Base-by-base conservation (phyloP, 345 rosid species). In the Salix caprea region DNA sequence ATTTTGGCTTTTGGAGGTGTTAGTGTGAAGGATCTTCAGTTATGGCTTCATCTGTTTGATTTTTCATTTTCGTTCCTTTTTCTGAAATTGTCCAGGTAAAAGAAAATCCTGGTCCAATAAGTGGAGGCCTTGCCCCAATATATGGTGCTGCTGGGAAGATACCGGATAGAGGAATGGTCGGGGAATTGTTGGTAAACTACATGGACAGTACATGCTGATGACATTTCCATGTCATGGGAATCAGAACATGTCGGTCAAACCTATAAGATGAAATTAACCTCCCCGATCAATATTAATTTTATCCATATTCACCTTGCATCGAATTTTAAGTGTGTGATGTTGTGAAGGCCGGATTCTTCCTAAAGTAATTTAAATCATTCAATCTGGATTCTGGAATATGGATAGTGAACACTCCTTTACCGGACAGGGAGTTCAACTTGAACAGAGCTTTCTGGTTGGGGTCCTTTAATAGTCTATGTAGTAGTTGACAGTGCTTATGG, bases 91-190 rank as follows among this genome's bases (percentile, higher is more conserved):
- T 68, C 78, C 87, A 93, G 97, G 97, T 92, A 69, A 93, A 91
- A 81, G 81, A 71, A 74, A 93, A 90, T 76, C 99, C 97, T 6
- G 98, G 98, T 69, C 97, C 97, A 5, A 79, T 90, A 71, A 90
- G 48, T 2, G 99, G 97, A 65, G 97, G 99, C 60, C 74, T 91
- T 26, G 98, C 98, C 56, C 94, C 98, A 68, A 89, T 93, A 72
- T 96, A 96, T 68, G 99, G 98, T 71, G 99, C 99, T 19, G 97
- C 95, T 2, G 97, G 95, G 82, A 91, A 73, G 76, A 92, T 93
- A 88, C 94, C 95, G 0, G 97, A 93, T 73, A 82, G 97, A 82
- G 91, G 91, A 36, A 92, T 87, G 95, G 97, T 91, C n/a, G 74
- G 81, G 71, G 98, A 93, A 72, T 82, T 96, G 85, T 74, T 93